Base-by-base conservation (phyloP, 768 basidiomycete species). In the Leucosporidium scottii region DNA sequence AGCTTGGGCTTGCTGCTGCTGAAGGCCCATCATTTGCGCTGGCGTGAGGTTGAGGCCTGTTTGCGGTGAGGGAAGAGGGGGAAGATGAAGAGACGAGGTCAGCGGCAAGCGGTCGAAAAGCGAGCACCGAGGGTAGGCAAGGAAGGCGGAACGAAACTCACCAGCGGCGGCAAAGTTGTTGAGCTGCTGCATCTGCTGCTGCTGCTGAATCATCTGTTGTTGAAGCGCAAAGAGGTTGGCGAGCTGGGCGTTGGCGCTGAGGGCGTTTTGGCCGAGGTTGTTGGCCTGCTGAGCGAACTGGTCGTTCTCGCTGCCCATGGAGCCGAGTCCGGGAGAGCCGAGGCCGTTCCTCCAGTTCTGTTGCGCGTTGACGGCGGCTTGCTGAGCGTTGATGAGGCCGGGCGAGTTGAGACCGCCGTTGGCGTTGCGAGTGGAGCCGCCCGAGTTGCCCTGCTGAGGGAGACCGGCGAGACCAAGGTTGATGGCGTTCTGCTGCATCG, bases 381-480 rank as follows among this genome's bases (percentile, higher is more conserved):
- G 70, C 61, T 76, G 75, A 3, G 48, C 28, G 49, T n/a, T 21
- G 30, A 49, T 28, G 53, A 69, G 20, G 4, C 72, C 72, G 34
- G 72, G 72, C 9, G 62, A 62, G 53, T 57, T 59, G n/a, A 66
- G 60, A 17, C 59, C 59, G 60, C 18, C 20, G 53, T 54, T 54
- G n/a, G 23, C n/a, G 58, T 39, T 44, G 36, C n/a, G 10, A 7
- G 23, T 8, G 4, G 36, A 25, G 36, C 21, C 30, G 20, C 23
- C 21, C 59, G 49, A 21, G 25, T 44, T 47, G 25, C 58, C 15
- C 51, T 66, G 49, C 63, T 69, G 50, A 72, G 30, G 30, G 84
- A 85, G 75, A 80, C 84, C 84, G 86, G 78, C 47, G 80, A 81
- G 63, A 21, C 79, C 81, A 76, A 81, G 76, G 59, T 80, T 81